Conservation (phyloP, 441 rosid genomes). For the Gossypium schwendimanii region DNA sequence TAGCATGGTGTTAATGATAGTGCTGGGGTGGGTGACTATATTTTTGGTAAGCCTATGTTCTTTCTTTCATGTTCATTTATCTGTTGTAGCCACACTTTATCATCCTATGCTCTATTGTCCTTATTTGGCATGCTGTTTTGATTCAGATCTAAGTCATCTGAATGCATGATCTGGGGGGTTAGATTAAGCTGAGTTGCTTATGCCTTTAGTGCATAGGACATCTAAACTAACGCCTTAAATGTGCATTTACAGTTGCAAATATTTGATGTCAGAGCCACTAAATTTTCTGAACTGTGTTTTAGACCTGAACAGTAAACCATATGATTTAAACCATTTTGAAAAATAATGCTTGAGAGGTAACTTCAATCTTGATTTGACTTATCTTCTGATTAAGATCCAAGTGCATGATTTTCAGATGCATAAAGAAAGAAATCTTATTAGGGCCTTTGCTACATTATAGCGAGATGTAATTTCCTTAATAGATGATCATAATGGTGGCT, state of each 20-base stretch:
- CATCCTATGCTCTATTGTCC: slow-evolving; percentile 15
- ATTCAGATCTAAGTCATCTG: slow-evolving; percentile 4
- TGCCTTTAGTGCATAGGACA: background rate
- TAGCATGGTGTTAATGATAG: background rate
- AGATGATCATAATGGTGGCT: background rate
- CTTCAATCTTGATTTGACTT: slow-evolving; percentile 1
- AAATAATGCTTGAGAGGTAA: background rate
- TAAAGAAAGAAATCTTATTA: background rate
- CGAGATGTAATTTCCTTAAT: background rate
- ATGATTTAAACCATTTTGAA: background rate
- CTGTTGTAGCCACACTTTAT: background rate
- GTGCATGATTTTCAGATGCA: background rate
- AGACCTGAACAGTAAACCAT: background rate
- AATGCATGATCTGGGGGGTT: background rate
- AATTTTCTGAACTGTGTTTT: background rate
- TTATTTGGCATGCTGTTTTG: background rate
- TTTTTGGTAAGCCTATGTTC: background rate
- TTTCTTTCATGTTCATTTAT: slow-evolving; percentile 5
- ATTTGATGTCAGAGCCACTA: background rate
- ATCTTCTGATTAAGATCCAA: background rate
- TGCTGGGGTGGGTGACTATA: slow-evolving; percentile 6
- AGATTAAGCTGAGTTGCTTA: background rate
- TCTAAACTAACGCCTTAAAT: slow-evolving; percentile 8
- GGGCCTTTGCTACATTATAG: background rate
- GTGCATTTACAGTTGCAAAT: slow-evolving; percentile 8